Conservation (phyloP, 768 basidiomycete species). For the Russula lepida region DNA sequence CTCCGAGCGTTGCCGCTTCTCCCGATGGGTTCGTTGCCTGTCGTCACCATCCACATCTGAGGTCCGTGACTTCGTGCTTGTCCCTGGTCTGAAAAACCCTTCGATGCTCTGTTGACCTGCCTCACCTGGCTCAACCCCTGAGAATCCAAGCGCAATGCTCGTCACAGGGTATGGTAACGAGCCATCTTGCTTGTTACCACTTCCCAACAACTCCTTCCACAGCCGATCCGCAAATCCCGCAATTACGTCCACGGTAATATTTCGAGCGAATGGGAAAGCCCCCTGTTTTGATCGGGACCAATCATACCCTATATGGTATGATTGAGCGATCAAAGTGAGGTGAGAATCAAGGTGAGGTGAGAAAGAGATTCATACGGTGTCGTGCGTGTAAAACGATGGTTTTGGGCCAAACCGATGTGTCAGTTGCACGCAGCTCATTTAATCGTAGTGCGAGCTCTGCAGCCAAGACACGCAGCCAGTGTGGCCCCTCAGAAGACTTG, state of each 20-base stretch:
- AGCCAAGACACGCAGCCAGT: constrained; percentile 88
- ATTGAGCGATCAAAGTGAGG: neutral
- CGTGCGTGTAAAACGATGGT: constrained; percentile 73
- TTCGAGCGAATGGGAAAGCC: constrained; percentile 75
- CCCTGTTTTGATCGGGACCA: constrained; percentile 56
- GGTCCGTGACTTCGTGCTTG: constrained; percentile 12
- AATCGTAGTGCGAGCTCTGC: constrained; percentile 84
- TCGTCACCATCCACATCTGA: neutral
- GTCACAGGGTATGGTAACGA: constrained; percentile 52
- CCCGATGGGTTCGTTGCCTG: constrained; percentile 19
- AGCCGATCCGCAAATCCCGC: constrained; percentile 68
- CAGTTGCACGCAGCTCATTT: constrained; percentile 65
- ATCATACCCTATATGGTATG: constrained; percentile 2
- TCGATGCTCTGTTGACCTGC: constrained; percentile 82
- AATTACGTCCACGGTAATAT: constrained; percentile 69
- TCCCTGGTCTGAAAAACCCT: constrained; percentile 57
- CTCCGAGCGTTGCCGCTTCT: constrained; percentile 6
- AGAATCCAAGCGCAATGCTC: constrained; percentile 63
- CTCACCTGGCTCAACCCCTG: constrained; percentile 67
- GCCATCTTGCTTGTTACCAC: constrained; percentile 25
- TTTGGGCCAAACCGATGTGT: constrained; percentile 85
- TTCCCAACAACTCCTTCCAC: constrained; percentile 79
- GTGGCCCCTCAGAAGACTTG: constrained; percentile 64
- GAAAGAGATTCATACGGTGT: constrained; percentile 49
- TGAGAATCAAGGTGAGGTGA: too few species aligned